phyloP scores from a whole-genome alignment of 164 flowering plant species.

The Vitis rotundifolia region DNA sequence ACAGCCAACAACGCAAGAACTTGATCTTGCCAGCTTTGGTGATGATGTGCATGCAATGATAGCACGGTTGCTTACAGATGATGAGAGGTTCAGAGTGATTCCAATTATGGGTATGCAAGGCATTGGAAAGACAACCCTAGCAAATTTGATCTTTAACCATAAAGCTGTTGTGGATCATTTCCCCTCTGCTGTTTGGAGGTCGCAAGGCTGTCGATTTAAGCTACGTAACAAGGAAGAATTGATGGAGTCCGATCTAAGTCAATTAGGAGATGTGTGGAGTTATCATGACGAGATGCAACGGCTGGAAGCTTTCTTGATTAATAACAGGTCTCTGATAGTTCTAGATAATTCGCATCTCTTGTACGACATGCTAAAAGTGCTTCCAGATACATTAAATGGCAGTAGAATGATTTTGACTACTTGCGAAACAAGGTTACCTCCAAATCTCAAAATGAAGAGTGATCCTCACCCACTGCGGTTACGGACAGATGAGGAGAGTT shows the following conservation, averaged over 20 bases:
- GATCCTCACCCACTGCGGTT: not conserved
- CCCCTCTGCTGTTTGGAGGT: not conserved
- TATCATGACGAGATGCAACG: too few species aligned
- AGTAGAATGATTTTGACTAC: conserved; percentile 6
- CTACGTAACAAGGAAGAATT: not conserved
- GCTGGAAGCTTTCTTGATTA: not conserved
- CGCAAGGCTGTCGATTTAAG: not conserved
- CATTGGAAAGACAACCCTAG: conserved; percentile 9
- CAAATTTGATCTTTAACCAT: not conserved
- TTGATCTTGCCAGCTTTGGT: too few species aligned
- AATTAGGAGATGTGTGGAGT: not conserved
- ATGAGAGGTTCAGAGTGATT: not conserved
- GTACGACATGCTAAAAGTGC: too few species aligned
- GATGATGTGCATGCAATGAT: too few species aligned
- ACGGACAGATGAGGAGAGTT: conserved; percentile 6
- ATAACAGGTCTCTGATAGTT: not conserved
- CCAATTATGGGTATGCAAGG: conserved; percentile 10
- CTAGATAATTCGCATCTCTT: too few species aligned
- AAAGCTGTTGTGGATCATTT: not conserved
- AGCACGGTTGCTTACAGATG: not conserved
- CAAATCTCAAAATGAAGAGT: not conserved
- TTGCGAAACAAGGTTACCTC: not conserved
- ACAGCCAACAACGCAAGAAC: too few species aligned
- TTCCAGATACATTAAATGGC: not conserved
- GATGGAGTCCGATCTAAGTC: too few species aligned